phyloP scores from a whole-genome alignment of 179 eudicot species.

The Spergularia azorica region DNA sequence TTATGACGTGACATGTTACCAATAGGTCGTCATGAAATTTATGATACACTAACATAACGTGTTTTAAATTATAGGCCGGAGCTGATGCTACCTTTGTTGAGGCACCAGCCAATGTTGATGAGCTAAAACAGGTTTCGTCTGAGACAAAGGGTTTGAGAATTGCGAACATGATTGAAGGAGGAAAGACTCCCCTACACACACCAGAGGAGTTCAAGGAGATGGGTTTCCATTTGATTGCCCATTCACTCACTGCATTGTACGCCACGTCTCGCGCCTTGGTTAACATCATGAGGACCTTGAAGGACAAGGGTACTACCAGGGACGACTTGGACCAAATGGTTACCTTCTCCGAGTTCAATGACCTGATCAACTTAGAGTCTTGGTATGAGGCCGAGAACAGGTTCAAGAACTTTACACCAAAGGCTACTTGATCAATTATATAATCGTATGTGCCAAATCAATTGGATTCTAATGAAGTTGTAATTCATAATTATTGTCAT shows the following conservation, averaged over 20 bases:
- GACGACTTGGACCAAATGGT: conserved; percentile 36
- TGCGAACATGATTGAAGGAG: conserved; percentile 51
- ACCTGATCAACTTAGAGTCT: conserved; percentile 32
- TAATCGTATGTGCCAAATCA: no score
- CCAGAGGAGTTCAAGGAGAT: conserved; percentile 37
- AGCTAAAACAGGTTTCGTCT: conserved; percentile 31
- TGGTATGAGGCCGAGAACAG: conserved; percentile 35
- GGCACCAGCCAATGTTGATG: conserved; percentile 34
- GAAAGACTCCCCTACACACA: conserved; percentile 42
- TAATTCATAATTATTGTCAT: no score
- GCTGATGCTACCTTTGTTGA: conserved; percentile 46
- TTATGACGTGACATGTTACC: no score
- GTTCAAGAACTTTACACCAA: conserved; percentile 26
- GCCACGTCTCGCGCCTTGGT: conserved; percentile 38
- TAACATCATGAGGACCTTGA: conserved; percentile 29
- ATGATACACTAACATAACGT: no score
- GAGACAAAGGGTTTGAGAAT: conserved; percentile 32
- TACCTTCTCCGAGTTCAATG: conserved; percentile 39
- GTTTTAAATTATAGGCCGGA: conserved; percentile 29
- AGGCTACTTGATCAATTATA: conserved; percentile 13
- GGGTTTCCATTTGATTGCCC: conserved; percentile 36
- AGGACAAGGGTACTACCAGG: conserved; percentile 37
- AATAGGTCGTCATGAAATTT: no score
- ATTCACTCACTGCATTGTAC: conserved; percentile 42
- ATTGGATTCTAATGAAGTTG: no score